phyloP scores from a whole-genome alignment of 257 asterid genomes.

The Petunia axillaris region DNA sequence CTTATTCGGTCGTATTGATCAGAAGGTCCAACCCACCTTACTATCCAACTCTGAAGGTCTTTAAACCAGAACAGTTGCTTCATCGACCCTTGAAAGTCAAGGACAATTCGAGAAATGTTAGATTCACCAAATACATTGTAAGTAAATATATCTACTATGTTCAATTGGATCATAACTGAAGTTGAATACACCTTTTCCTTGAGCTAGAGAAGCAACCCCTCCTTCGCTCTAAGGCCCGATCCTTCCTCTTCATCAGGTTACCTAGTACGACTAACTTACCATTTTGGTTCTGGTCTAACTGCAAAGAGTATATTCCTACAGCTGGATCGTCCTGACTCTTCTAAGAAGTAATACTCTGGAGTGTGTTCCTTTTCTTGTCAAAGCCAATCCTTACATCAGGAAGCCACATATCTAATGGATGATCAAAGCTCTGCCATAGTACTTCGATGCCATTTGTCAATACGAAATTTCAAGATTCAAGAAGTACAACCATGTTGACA shows the following conservation, averaged over 20 bases:
- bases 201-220: neutral
- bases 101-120: conserved; percentile 26
- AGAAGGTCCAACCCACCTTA: neutral
- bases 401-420: conserved; percentile 28
- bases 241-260: neutral
- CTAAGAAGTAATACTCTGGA: conserved; percentile 26
- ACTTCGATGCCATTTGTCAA: conserved; percentile 16
- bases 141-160: neutral
- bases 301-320: conserved; percentile 24
- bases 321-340: neutral
- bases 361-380: conserved; percentile 5
- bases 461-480: conserved; percentile 28
- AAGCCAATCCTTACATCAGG: conserved; percentile 28
- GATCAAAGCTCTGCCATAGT: conserved; percentile 31
- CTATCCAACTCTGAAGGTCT: neutral
- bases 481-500: conserved; percentile 20
- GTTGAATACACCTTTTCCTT: conserved; percentile 2
- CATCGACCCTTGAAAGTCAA: neutral
- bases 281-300: conserved; percentile 4
- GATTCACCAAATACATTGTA: conserved; percentile 28
- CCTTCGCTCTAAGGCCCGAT: conserved; percentile 24
- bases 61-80: neutral
- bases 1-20: neutral
- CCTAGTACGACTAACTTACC: neutral
- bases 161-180: conserved; percentile 22